Evolutionary conservation across 2,329 filamentous ascomycete genomes (phyloP).

Genomic region (Ramichloridium luteum): DNA sequence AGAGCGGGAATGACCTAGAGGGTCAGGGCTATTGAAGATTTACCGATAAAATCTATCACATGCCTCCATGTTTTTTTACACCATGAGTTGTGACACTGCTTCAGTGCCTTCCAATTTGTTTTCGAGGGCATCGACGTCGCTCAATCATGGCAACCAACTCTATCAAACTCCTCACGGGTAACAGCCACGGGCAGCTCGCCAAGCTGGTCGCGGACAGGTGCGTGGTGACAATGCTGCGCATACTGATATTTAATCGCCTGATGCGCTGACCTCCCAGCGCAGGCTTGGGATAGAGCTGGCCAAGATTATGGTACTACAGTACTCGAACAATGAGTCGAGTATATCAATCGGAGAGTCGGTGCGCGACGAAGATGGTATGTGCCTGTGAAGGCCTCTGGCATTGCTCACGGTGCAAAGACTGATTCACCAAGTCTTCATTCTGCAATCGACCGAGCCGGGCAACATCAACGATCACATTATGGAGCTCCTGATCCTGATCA

Average conservation of each 20-base stretch:
- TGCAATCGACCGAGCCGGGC: constrained; percentile 87
- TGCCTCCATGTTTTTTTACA: constrained; percentile 4
- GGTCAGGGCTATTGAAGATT: no score
- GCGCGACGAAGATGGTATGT: constrained; percentile 77
- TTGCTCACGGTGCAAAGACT: neutral
- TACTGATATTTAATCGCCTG: constrained; percentile 4
- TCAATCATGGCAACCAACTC: constrained; percentile 55
- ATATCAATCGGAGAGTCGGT: constrained; percentile 95
- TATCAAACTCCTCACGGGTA: constrained; percentile 63
- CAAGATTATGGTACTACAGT: constrained; percentile 69
- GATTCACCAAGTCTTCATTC: constrained; percentile 63
- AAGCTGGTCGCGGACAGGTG: constrained; percentile 57
- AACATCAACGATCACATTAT: constrained; percentile 97
- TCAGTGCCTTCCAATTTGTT: constrained; percentile 5
- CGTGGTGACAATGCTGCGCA: constrained; percentile 16
- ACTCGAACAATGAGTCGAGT: constrained; percentile 77
- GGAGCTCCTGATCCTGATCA: constrained; percentile 97
- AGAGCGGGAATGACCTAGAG: no score
- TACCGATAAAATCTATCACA: no score
- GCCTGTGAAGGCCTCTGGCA: neutral
- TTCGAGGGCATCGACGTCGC: constrained; percentile 8
- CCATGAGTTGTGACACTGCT: constrained; percentile 10
- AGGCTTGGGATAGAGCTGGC: constrained; percentile 67
- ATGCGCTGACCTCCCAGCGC: constrained; percentile 5
- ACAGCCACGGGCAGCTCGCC: constrained; percentile 61